Percentiles rank a stretch among this genome's conserved stretches.
Evolutionary conservation across 345 rosid species (phyloP).

Genomic region (Sisymbrium irio): DNA sequence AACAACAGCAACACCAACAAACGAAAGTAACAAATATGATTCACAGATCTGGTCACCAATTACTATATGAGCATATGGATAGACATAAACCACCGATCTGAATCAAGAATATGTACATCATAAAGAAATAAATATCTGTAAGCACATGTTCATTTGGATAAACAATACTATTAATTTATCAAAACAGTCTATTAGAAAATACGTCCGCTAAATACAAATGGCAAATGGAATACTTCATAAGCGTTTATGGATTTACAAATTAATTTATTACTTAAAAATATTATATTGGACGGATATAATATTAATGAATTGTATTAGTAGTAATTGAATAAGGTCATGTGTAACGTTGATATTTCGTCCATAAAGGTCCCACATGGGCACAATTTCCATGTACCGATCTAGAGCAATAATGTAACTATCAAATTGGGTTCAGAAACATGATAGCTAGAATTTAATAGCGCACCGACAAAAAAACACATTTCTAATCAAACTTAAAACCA

Average conservation of each 20-base stretch:
- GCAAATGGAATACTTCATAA: not conserved
- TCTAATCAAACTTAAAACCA: not conserved
- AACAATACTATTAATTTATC: not conserved
- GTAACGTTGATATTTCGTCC: constrained; percentile 1
- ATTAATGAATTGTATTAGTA: not conserved
- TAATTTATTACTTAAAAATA: too few species aligned
- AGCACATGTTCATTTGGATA: not conserved
- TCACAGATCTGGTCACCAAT: constrained; percentile 23
- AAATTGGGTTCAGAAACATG: constrained; percentile 20
- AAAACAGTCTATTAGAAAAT: not conserved
- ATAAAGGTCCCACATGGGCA: constrained; percentile 19
- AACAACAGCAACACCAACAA: not conserved
- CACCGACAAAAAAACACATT: constrained; percentile 24
- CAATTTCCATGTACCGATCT: not conserved
- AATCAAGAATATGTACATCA: not conserved
- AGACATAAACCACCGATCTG: not conserved
- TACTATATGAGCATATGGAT: not conserved
- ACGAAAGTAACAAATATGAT: not conserved
- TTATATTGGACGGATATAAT: not conserved
- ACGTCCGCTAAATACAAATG: not conserved
- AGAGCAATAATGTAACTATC: constrained; percentile 16
- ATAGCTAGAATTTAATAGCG: constrained; percentile 19
- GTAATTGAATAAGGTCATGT: constrained; percentile 8
- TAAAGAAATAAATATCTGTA: not conserved
- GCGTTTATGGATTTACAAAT: not conserved